phyloP scores from a whole-genome alignment of 164 flowering plant species.

The Stephania yunnanensis region DNA sequence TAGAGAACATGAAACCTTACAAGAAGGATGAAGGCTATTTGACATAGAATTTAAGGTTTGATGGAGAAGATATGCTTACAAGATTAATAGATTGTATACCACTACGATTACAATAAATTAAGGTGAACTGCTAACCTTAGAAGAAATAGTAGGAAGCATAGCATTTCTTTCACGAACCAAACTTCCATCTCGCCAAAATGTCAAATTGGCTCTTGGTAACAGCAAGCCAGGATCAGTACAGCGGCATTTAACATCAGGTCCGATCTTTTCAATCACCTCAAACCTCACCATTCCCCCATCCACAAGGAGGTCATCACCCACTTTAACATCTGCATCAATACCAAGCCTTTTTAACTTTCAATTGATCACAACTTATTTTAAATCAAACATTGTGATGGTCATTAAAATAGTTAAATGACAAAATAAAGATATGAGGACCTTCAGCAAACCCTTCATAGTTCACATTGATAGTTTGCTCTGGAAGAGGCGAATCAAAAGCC shows the following conservation, averaged over 20 bases:
- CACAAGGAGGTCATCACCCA: slow-evolving; percentile 92
- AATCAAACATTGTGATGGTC: neutral
- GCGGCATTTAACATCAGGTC: slow-evolving; percentile 90
- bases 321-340: slow-evolving; percentile 61
- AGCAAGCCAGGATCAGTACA: slow-evolving; percentile 94
- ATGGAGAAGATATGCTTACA: neutral
- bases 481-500: slow-evolving; percentile 60
- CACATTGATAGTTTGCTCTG: slow-evolving; percentile 82
- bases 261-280: slow-evolving; percentile 94
- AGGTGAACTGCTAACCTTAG: slow-evolving; percentile 53
- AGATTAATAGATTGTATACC: neutral
- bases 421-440: slow-evolving; percentile 38
- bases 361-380: slow-evolving; percentile 5
- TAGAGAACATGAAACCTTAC: neutral
- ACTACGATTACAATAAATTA: neutral
- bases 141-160: slow-evolving; percentile 97
- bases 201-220: slow-evolving; percentile 91
- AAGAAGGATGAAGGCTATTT: neutral
- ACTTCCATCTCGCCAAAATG: slow-evolving; percentile 88
- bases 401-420: neutral
- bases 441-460: slow-evolving; percentile 98
- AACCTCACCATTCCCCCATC: slow-evolving; percentile 99
- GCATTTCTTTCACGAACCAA: slow-evolving; percentile 89
- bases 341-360: slow-evolving; percentile 10
- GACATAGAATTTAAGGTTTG: neutral